Percentiles rank a stretch among this genome's conserved stretches.
These are phyloP conservation scores for Populus hybrid DNA, from an alignment of 441 rosid species.

Conservation along the genomic window DNA sequence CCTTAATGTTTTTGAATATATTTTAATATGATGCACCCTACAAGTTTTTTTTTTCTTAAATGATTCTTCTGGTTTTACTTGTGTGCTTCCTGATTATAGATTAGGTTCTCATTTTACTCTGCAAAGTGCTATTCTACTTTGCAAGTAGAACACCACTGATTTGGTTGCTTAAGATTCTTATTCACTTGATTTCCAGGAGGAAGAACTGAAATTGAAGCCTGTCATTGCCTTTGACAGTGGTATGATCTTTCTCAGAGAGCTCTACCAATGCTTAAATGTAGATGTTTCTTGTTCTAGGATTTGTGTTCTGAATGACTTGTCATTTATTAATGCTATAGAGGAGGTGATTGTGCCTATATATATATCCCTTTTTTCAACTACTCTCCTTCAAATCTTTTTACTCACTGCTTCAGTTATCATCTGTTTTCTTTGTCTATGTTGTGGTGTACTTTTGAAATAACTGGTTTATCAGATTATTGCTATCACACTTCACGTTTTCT, in stretches of 20 bases:
- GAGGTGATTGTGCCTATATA: background rate
- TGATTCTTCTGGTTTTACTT: background rate
- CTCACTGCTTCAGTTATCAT: background rate
- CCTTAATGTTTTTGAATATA: background rate
- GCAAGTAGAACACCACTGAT: background rate
- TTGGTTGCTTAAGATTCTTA: background rate
- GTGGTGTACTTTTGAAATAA: background rate
- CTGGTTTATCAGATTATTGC: background rate
- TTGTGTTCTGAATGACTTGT: background rate
- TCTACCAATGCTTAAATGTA: too few relatives aligned
- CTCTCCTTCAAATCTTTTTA: background rate
- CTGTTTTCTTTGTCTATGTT: background rate
- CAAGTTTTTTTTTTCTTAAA: background rate
- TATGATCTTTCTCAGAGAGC: too few relatives aligned
- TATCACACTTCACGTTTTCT: background rate
- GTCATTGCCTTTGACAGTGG: too few relatives aligned
- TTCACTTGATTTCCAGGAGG: slow-evolving; percentile 59
- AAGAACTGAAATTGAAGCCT: slow-evolving; percentile 93
- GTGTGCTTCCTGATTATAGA: background rate
- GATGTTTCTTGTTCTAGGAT: background rate
- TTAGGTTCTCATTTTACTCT: background rate
- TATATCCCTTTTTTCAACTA: too few relatives aligned
- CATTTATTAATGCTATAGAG: background rate
- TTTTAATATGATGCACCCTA: background rate
- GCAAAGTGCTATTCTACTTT: background rate